Evolutionary conservation across 345 rosid species (phyloP), one percentile per base, ranked within the genome.

Genomic region (Theobroma cacao): DNA sequence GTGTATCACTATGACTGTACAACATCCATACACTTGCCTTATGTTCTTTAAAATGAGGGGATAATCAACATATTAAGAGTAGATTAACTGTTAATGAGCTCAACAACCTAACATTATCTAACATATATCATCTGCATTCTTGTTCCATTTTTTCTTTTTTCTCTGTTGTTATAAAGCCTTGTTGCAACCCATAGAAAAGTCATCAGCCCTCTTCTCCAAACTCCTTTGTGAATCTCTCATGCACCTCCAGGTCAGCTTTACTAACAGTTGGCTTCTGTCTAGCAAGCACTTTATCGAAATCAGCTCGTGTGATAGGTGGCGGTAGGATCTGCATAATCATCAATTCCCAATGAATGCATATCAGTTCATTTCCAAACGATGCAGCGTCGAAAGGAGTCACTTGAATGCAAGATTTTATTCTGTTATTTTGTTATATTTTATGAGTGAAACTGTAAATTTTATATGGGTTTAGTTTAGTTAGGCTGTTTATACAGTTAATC

Each of bases 221-320:
- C 88, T 95, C 98, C 77, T 89, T 90, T 7, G 98, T 95, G 89
- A 95, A 95, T 90, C 93, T 91, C 89, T 93, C 98, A 13, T 95
- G 98, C 73, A 95, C 93, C 3, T 93, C 98, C 18, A 95, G 88
- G 85, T 95, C 98, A 34, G 86, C 22, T 81, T 93, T 93, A 88
- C 98, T 91, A 78, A 95, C 98, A 14, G 98, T 95, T 53, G 98
- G 97, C 88, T 82, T 91, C 85, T 95, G 98, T 84, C 97, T 89
- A 2, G 97, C 94, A 76, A 95, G 97, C 60, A 95, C 98, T 83
- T 95, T 93, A 22, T 95, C 98, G 79, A 94, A 94, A 88, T 94
- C 98, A 22, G 86, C 85, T 88, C 85, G 90, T 0, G 89, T 77
- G 72, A 94, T 94, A 0, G 97, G 97, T 17, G 98, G 98, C 68